phyloP scores from a whole-genome alignment of 2,329 filamentous ascomycete genomes.

The Exophiala aquamarina region DNA sequence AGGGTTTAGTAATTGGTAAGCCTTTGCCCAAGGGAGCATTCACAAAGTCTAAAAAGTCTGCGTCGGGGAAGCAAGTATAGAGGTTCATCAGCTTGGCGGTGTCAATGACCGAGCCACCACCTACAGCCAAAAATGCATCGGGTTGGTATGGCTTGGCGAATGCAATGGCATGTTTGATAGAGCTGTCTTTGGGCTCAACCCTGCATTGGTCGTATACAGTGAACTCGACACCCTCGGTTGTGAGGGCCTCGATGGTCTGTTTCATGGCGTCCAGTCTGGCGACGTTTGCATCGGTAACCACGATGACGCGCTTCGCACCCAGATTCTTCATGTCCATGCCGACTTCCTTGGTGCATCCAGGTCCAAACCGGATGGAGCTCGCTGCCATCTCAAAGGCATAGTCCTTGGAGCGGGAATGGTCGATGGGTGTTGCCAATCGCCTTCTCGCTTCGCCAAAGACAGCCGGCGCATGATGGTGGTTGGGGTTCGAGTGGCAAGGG shows the following conservation, averaged over 20 bases:
- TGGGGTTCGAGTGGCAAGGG: conserved; percentile 89
- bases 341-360: conserved; percentile 89
- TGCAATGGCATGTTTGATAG: conserved; percentile 85
- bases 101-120: conserved; percentile 92
- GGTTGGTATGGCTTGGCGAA: conserved; percentile 78
- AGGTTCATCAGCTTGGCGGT: conserved; percentile 99
- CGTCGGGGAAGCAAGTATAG: conserved; percentile 85
- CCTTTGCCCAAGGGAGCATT: conserved; percentile 91
- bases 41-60: conserved; percentile 95
- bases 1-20: conserved; percentile 66
- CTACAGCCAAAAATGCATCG: conserved; percentile 91
- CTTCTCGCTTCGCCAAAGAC: conserved; percentile 57
- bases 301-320: conserved; percentile 80
- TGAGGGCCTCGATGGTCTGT: conserved; percentile 79
- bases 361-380: conserved; percentile 89
- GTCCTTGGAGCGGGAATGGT: conserved; percentile 75
- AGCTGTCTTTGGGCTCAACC: conserved; percentile 92
- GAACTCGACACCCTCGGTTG: conserved; percentile 74
- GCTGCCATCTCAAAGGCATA: conserved; percentile 99
- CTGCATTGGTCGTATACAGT: conserved; percentile 77
- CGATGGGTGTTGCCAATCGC: conserved; percentile 73
- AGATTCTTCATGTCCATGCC: conserved; percentile 97
- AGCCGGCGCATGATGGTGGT: conserved; percentile 59
- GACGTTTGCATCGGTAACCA: conserved; percentile 87
- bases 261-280: conserved; percentile 82